Percentiles rank a stretch among this genome's conserved stretches.
Conservation (phyloP, 176 grass and related monocot genomes). For the Cenchrus fungigraminus region DNA sequence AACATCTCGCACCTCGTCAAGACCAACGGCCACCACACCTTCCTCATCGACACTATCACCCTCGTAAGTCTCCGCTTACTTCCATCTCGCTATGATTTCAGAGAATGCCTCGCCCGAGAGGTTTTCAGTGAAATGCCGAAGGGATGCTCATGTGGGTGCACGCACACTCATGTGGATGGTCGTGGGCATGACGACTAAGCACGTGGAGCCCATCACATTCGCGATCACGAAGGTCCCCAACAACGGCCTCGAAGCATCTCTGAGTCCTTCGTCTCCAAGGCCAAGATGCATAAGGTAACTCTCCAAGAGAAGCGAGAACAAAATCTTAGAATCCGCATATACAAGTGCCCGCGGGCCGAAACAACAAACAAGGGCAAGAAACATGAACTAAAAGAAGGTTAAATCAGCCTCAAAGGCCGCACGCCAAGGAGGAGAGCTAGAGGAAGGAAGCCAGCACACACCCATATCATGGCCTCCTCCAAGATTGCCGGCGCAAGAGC, state of each 20-base stretch:
- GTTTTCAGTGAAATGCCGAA: constrained; percentile 40
- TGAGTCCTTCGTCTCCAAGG: constrained; percentile 83
- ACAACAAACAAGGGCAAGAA: too few relatives aligned
- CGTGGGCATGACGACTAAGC: constrained; percentile 83
- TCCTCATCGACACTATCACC: constrained; percentile 89
- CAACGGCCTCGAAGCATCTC: constrained; percentile 95
- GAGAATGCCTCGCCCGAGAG: background rate
- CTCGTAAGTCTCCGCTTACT: constrained; percentile 34
- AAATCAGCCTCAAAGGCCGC: too few relatives aligned
- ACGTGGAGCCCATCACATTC: constrained; percentile 88
- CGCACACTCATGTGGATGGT: background rate
- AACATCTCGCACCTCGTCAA: constrained; percentile 87
- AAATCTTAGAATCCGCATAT: too few relatives aligned
- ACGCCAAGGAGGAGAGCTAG: too few relatives aligned
- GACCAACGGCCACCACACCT: constrained; percentile 76
- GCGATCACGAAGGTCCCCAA: constrained; percentile 94
- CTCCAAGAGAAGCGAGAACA: background rate
- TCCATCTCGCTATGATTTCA: background rate
- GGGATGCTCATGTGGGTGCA: constrained; percentile 5
- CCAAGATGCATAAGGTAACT: constrained; percentile 83
- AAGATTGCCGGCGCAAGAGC: too few relatives aligned
- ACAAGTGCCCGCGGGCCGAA: too few relatives aligned
- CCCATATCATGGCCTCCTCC: too few relatives aligned
- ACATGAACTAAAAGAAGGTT: too few relatives aligned
- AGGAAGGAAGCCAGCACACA: too few relatives aligned